phyloP scores from a whole-genome alignment of 345 rosid species.

The Eutrema japonicum region DNA sequence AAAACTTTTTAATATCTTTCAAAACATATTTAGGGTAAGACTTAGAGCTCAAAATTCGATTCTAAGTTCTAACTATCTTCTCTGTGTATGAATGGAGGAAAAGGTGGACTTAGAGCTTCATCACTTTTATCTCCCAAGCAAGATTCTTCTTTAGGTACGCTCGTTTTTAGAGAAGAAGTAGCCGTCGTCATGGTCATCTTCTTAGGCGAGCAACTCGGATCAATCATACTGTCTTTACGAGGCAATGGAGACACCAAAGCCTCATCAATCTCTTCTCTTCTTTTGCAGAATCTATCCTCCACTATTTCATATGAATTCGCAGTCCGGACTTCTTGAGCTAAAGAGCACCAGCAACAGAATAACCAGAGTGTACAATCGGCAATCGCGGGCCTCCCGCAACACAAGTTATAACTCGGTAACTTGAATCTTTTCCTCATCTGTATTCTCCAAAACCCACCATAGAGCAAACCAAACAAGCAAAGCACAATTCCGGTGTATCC shows the following conservation, averaged over 20 bases:
- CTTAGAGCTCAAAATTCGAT: neutral
- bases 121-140: constrained; percentile 46
- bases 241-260: constrained; percentile 50
- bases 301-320: constrained; percentile 69
- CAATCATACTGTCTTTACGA: constrained; percentile 45
- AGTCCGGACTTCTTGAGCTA: constrained; percentile 91
- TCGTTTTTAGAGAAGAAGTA: constrained; percentile 48
- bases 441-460: constrained; percentile 98
- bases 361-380: constrained; percentile 84
- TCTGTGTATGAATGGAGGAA: constrained; percentile 59
- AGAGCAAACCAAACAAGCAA: constrained; percentile 76
- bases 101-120: constrained; percentile 65
- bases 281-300: constrained; percentile 55
- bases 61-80: constrained; percentile 45
- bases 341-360: constrained; percentile 89
- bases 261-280: constrained; percentile 40
- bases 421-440: constrained; percentile 88
- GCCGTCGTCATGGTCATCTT: constrained; percentile 28
- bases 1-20: too few species aligned
- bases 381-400: constrained; percentile 59
- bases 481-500: constrained; percentile 69
- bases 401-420: constrained; percentile 72
- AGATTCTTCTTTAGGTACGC: constrained; percentile 43
- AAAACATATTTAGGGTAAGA: too few species aligned
- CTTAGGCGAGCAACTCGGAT: constrained; percentile 39